A percentile compares a stretch with the other conserved stretches of the same genome.
These are phyloP conservation scores for Fusarium bactridioides DNA, from an alignment of 2,329 filamentous ascomycete genomes.

Conservation along the genomic window DNA sequence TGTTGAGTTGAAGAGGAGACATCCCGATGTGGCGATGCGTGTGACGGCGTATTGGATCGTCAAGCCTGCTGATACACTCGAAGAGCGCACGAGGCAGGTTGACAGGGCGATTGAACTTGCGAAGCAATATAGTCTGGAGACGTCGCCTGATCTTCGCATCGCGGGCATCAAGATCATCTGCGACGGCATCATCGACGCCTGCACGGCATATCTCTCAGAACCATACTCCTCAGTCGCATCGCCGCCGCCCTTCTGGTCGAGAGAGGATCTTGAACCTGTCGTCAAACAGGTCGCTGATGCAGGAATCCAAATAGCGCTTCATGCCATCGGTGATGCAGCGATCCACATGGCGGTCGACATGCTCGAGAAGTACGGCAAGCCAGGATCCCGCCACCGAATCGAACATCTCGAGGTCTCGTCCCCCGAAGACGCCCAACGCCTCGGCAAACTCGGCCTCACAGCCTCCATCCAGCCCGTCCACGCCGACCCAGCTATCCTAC, in stretches of 20 bases:
- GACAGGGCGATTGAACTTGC: slow-evolving; percentile 57
- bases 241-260: slow-evolving; percentile 61
- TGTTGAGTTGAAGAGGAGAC: slow-evolving; percentile 50
- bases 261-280: slow-evolving; percentile 60
- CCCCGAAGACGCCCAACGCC: slow-evolving; percentile 61
- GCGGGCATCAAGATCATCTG: slow-evolving; percentile 70
- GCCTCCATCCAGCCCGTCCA: slow-evolving; percentile 66
- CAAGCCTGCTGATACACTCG: slow-evolving; percentile 53
- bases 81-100: slow-evolving; percentile 55
- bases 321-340: slow-evolving; percentile 69
- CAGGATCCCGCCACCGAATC: slow-evolving; percentile 63
- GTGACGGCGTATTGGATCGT: slow-evolving; percentile 67
- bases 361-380: slow-evolving; percentile 52
- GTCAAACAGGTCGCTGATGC: slow-evolving; percentile 60
- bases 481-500: slow-evolving; percentile 65
- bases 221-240: slow-evolving; percentile 60
- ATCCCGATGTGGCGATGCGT: slow-evolving; percentile 49
- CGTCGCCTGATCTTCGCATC: slow-evolving; percentile 55
- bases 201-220: slow-evolving; percentile 65
- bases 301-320: slow-evolving; percentile 66
- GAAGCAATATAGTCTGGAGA: slow-evolving; percentile 45
- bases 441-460: slow-evolving; percentile 65
- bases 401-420: slow-evolving; percentile 69
- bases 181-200: slow-evolving; percentile 70
- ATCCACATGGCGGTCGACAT: slow-evolving; percentile 64